These are phyloP conservation scores for Phialophora verrucosa DNA, from an alignment of 2,329 filamentous ascomycete species.

Conservation along the genomic window DNA sequence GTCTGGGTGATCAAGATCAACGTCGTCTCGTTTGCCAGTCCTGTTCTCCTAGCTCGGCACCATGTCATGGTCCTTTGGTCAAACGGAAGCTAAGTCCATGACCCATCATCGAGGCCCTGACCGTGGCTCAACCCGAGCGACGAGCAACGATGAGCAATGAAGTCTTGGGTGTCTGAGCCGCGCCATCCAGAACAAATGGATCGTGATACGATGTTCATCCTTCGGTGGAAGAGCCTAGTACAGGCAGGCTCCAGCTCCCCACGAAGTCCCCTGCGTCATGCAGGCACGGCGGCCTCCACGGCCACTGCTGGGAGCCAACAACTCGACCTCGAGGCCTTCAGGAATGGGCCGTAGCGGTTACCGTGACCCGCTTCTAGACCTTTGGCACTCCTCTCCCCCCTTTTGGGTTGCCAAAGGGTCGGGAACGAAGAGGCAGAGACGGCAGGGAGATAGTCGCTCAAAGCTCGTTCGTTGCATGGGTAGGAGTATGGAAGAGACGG, in stretches of 20 bases:
- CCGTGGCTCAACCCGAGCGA: slow-evolving; percentile 4
- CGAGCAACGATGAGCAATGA: not conserved
- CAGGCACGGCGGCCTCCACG: slow-evolving; percentile 19
- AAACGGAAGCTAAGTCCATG: not conserved
- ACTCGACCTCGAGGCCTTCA: slow-evolving; percentile 3
- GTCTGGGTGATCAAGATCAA: not conserved
- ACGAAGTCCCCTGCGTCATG: slow-evolving; percentile 26
- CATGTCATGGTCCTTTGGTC: not conserved
- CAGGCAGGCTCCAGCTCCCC: slow-evolving; percentile 5
- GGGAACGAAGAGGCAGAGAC: not conserved
- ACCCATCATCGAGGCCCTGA: not conserved
- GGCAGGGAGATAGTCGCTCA: slow-evolving; percentile 3
- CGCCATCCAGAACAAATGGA: slow-evolving; percentile 10
- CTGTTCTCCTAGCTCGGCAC: slow-evolving; percentile 7
- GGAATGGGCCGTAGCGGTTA: slow-evolving; percentile 15
- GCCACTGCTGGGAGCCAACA: slow-evolving; percentile 13
- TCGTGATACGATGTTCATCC: slow-evolving; percentile 8
- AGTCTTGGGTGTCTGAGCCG: slow-evolving; percentile 6
- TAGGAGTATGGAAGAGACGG: not conserved
- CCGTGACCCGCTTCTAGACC: slow-evolving; percentile 4
- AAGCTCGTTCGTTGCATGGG: slow-evolving; percentile 14
- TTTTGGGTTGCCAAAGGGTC: not conserved
- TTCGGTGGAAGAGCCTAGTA: slow-evolving; percentile 3
- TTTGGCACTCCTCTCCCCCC: not conserved
- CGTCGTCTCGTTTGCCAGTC: not conserved